phyloP scores from a whole-genome alignment of 2,329 filamentous ascomycete genomes.

The Ploettnerulaceae sp. region DNA sequence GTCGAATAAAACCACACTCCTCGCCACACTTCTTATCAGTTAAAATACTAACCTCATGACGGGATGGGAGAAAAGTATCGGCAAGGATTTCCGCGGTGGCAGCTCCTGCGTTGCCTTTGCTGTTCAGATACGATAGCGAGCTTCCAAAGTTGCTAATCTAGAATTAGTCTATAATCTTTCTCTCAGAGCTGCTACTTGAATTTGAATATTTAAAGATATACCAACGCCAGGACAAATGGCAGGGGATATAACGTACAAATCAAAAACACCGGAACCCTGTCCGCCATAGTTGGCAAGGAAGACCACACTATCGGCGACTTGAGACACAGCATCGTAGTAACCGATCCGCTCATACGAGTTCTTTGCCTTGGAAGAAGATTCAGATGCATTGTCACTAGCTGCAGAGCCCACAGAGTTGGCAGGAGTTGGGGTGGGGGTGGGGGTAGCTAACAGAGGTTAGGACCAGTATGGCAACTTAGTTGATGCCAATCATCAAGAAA shows the following conservation, averaged over 20 bases:
- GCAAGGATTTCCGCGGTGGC: slow-evolving; percentile 45
- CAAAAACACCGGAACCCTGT: slow-evolving; percentile 49
- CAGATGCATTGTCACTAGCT: not conserved
- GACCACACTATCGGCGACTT: slow-evolving; percentile 46
- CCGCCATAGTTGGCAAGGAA: slow-evolving; percentile 57
- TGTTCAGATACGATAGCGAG: slow-evolving; percentile 51
- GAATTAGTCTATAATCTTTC: slow-evolving; percentile 7
- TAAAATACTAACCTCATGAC: slow-evolving; percentile 48
- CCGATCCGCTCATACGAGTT: slow-evolving; percentile 40
- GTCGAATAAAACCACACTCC: slow-evolving; percentile 44
- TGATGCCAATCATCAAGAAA: not conserved
- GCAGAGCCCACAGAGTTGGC: slow-evolving; percentile 8
- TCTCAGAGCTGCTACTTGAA: not conserved
- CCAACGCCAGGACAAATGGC: not conserved
- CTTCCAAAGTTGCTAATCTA: slow-evolving; percentile 45
- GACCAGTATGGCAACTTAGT: not conserved
- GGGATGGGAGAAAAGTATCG: slow-evolving; percentile 45
- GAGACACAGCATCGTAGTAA: slow-evolving; percentile 42
- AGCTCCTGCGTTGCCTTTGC: slow-evolving; percentile 43
- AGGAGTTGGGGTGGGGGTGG: not conserved
- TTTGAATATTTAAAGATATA: not conserved
- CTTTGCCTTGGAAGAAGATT: not conserved
- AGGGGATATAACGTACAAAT: slow-evolving; percentile 37
- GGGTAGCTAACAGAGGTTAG: not conserved
- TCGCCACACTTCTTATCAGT: slow-evolving; percentile 44